Base-by-base conservation (phyloP, 129 eudicot species). In the Mikania micrantha region DNA sequence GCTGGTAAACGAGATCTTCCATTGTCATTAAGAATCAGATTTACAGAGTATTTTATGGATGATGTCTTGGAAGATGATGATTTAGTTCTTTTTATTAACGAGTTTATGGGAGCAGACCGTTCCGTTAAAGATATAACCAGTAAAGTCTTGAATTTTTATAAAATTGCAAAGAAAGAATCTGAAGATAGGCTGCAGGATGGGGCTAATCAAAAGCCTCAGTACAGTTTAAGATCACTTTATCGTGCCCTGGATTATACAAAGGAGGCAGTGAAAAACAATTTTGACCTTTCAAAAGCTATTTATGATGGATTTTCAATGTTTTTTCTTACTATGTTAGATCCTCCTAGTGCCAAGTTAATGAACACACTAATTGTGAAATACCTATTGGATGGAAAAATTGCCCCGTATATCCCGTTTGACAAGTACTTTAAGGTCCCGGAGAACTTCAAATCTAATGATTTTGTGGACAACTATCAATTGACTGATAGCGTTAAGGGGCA, bases 151-250 rank as follows among this genome's bases (percentile, higher is more conserved):
- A 77, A 74, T 3, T 94, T 94, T 56, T 94, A 89, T 79, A 94
- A 82, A 75, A 76, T 74, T 13, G 95, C 99, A 54, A 94, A 86
- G 78, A 79, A 74, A 81, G 81, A 89, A 70, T 85, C 92, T 67
- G 99, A 89, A 71, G 96, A 89, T 60, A 81, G 86, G 70, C 71
- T 94, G 73, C 96, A 89, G 82, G 99, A 94, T 81, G 99, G 99
- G 75, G 99, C 99, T 53, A 94, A 94, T 72, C 96, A 89, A 90
- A 94, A 83, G 81, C 99, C 99, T 15, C 99, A 94, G 61, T 94
- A 84, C 78, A 94, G 99, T 83, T 80, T 94, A 67, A 76, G 99
- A 72, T 94, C 99, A 50, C 88, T 94, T 60, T 94, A 84, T 69
- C 95, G 99, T 75, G 90, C 96, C 65, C 50, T 94, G 70, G 96